Evolutionary conservation across 306 rosid species (phyloP), one percentile per base, ranked within the genome.

Genomic region (Echinosophora koreensis): DNA sequence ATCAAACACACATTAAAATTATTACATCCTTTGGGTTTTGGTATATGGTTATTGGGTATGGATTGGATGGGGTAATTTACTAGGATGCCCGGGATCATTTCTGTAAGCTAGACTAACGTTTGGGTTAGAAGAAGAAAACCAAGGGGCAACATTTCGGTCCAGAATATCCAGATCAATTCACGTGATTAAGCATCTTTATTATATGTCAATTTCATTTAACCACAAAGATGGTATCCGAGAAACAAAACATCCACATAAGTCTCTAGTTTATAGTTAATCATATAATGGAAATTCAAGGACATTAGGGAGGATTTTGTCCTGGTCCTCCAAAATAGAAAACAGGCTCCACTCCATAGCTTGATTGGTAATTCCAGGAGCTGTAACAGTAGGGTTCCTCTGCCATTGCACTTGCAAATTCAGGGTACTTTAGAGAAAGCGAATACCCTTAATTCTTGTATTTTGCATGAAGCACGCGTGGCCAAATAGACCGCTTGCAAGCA

Each of bases 271-370:
- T 16, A 52, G 4, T 52, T 52, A 15, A 52, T 3, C 35, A 12
- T 58, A 5, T n/a, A 41, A 74, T 10, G 8, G 17, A 34, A 32
- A 54, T 10, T 86, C 75, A 91, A 30, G 84, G 89, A 62, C 93
- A 84, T 10, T 82, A 17, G 22, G 73, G 82, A 22, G 74, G 77
- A 0, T 14, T 28, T 49, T 60, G 80, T 34, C 97, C 91, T 0
- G 83, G 89, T 1, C 95, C 93, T 39, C 97, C 97, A 8, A 81
- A 91, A 76, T 71, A 85, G 51, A 91, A 82, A 39, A 65, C 1
- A 22, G 92, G 97, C 7, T 88, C 91, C 1, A 6, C 11, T 0
- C 78, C 84, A 27, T 41, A 71, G 1, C 39, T 8, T 13, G 0
- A 3, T 0, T 39, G 68, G 27, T 63, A 62, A 55, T 85, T 85